These are phyloP conservation scores for Arthrobotrys musiformis DNA, from an alignment of 2,329 filamentous ascomycete species.

Conservation along the genomic window DNA sequence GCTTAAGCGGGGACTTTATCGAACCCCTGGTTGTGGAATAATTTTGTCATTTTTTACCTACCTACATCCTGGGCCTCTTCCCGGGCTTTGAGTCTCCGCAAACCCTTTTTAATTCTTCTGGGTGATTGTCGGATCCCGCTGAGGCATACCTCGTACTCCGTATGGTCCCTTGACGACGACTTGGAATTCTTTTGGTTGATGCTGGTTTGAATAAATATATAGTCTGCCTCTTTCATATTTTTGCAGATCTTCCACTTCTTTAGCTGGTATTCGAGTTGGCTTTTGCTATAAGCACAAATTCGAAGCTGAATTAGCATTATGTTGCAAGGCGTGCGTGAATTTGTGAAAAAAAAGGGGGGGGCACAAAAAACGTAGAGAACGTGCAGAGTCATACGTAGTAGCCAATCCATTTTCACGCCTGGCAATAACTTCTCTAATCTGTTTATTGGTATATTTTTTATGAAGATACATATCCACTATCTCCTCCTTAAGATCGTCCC, in stretches of 20 bases:
- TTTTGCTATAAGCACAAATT: background rate
- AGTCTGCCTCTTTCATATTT: conserved; percentile 18
- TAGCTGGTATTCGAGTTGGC: conserved; percentile 6
- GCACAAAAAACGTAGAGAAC: too few relatives aligned
- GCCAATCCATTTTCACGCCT: background rate
- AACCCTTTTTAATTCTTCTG: conserved; percentile 1
- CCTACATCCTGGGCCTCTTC: background rate
- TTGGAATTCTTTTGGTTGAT: background rate
- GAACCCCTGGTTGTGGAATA: too few relatives aligned
- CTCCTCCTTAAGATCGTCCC: background rate
- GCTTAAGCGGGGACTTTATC: too few relatives aligned
- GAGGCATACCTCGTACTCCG: background rate
- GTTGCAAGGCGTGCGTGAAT: too few relatives aligned
- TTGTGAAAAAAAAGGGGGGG: too few relatives aligned
- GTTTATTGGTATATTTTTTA: background rate
- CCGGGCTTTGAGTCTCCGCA: background rate
- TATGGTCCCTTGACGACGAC: too few relatives aligned
- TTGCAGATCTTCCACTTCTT: conserved; percentile 20
- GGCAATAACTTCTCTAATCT: background rate
- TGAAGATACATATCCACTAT: conserved; percentile 1
- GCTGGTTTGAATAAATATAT: background rate
- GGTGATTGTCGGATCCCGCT: background rate
- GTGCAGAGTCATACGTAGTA: conserved; percentile 1
- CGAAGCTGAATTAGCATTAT: background rate
- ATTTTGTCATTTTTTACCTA: background rate